Conservation (phyloP, 2,329 filamentous ascomycete species). For the Fusarium keratoplasticum region DNA sequence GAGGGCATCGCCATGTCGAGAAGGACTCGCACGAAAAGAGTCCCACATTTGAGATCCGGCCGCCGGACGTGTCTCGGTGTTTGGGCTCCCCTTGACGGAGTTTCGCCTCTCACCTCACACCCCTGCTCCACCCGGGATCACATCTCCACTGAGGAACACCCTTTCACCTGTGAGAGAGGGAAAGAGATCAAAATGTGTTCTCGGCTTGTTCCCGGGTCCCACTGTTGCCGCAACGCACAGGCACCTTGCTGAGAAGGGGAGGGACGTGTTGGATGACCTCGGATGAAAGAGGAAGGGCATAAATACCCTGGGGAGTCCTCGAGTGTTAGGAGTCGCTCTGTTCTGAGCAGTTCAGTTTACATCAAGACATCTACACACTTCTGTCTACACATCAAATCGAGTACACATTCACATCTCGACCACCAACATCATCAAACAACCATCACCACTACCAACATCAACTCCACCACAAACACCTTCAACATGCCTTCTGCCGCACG, state of each 20-base stretch:
- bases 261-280: constrained; percentile 10
- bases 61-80: constrained; percentile 43
- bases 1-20: constrained; percentile 24
- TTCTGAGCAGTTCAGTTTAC: neutral
- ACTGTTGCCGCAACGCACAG: constrained; percentile 15
- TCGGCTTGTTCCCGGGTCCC: constrained; percentile 27
- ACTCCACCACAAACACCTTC: neutral
- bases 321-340: neutral
- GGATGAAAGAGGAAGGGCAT: constrained; percentile 25
- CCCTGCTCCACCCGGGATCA: neutral
- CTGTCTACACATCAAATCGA: neutral
- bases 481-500: constrained; percentile 48
- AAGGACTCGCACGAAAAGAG: constrained; percentile 8
- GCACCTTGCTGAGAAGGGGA: neutral
- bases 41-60: constrained; percentile 29
- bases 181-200: constrained; percentile 5
- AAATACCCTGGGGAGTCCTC: constrained; percentile 38
- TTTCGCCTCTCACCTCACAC: neutral
- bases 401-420: neutral
- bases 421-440: neutral
- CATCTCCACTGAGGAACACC: neutral
- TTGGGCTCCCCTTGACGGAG: neutral
- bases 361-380: neutral
- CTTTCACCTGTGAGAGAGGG: neutral
- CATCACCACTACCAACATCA: neutral